These are phyloP conservation scores for Acanthamoeba royreba DNA, from an alignment of 208 protist species.

Conservation along the genomic window DNA sequence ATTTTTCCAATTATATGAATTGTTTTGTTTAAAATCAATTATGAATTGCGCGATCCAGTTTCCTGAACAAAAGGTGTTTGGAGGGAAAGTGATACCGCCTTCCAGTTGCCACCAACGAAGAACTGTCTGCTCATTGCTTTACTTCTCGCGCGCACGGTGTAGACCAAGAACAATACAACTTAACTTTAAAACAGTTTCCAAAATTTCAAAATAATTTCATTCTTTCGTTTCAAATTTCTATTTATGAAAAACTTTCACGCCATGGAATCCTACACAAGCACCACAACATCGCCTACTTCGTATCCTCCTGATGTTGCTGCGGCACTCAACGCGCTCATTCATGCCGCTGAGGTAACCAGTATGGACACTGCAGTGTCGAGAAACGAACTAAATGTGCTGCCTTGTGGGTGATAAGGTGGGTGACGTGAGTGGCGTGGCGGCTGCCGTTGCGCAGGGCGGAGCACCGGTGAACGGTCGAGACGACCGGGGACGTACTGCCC, in stretches of 20 bases:
- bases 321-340: no score
- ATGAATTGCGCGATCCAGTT: not conserved
- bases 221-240: no score
- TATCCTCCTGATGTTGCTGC: no score
- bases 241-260: no score
- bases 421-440: not conserved
- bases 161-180: no score
- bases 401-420: not conserved
- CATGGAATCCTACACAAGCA: no score
- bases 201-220: no score
- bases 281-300: no score
- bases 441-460: not conserved
- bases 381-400: not conserved
- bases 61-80: not conserved
- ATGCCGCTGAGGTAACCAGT: no score
- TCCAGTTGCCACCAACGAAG: conserved; percentile 73
- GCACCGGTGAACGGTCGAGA: not conserved
- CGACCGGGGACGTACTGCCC: not conserved
- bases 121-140: conserved; percentile 26
- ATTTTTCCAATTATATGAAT: conserved; percentile 11
- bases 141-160: not conserved
- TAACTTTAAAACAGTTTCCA: no score
- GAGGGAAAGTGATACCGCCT: conserved; percentile 30
- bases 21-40: not conserved
- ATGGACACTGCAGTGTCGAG: not conserved